Evolutionary conservation across 2,329 filamentous ascomycete species (phyloP).

Genomic region (Beauveria sp.): DNA sequence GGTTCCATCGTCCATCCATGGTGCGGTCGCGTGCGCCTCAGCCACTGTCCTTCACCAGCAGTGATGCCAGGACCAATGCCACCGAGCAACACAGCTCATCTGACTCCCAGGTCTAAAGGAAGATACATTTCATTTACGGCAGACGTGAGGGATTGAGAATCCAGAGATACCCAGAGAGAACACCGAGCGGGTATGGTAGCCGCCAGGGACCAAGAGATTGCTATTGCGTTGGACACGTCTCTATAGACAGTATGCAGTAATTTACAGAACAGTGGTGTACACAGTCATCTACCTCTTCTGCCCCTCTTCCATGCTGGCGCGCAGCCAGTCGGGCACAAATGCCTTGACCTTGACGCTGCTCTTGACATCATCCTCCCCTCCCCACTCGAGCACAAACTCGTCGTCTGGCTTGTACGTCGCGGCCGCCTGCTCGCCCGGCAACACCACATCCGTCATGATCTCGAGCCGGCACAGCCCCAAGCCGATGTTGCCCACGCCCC

Average conservation of each 20-base stretch:
- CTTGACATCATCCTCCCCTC: slow-evolving; percentile 31
- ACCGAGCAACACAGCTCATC: too few relatives aligned
- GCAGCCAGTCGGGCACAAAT: slow-evolving; percentile 74
- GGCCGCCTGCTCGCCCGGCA: slow-evolving; percentile 60
- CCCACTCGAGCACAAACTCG: slow-evolving; percentile 53
- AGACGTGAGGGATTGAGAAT: too few relatives aligned
- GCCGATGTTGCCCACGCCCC: slow-evolving; percentile 75
- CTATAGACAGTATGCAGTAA: background rate
- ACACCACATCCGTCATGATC: slow-evolving; percentile 74
- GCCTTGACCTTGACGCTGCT: slow-evolving; percentile 57
- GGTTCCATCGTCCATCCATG: too few relatives aligned
- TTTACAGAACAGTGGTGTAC: background rate
- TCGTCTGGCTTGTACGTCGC: slow-evolving; percentile 54
- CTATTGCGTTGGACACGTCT: background rate
- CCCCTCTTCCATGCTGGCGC: slow-evolving; percentile 29
- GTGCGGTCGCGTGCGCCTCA: too few relatives aligned
- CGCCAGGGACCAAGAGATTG: background rate
- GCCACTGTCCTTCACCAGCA: too few relatives aligned
- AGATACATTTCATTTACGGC: too few relatives aligned
- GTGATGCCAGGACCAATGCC: too few relatives aligned
- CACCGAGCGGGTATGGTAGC: too few relatives aligned
- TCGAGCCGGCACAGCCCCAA: slow-evolving; percentile 81
- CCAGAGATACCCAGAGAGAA: too few relatives aligned
- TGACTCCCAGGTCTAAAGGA: too few relatives aligned
- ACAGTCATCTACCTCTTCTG: background rate